Evolutionary conservation across 352 stramenopile genomes (phyloP), one percentile per base, ranked within the genome.

Genomic region (Phytopythium boreale): DNA sequence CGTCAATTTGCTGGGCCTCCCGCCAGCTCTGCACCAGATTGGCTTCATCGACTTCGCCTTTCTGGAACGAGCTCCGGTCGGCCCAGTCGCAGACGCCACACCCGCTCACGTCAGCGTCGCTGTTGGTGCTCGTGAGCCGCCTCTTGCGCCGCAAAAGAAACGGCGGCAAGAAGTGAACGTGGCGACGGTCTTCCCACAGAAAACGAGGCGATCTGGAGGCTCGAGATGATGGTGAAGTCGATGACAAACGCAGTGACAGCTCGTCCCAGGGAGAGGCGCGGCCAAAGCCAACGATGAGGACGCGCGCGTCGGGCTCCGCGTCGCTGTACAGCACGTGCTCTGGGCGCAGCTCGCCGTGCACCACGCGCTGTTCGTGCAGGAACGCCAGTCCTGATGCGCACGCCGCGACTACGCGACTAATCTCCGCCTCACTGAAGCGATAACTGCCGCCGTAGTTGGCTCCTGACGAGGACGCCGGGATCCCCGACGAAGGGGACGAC

Each of bases 291-390:
- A 71, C 79, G 26, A 93, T 65, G 51, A 93, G 29, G 22, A 90
- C 79, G 27, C 81, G 77, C 26, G 84, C 70, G 56, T 89, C 76
- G 0, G 79, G 75, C 66, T 92, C 87, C 19, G 74, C 53, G 37
- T 91, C 82, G 44, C 68, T 86, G 61, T 86, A 92, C 0, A 95
- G 74, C 50, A 95, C 59, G 62, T 95, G 84, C 68, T 95, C 84
- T 0, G 82, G 87, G 0, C 84, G 73, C 37, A 95, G 63, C 61
- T 91, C 81, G 39, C 79, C 87, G 37, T 95, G 84, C 4, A 93
- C 47, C 20, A 91, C 61, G 15, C 71, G 70, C 6, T 61, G 71
- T 0, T 55, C 57, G 59, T 95, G 87, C 17, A 95, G 71, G 41
- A 84, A 93, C 43, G 72, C 58, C 19, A 95, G 61, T 0, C 82